phyloP scores from a whole-genome alignment of 495 filamentous ascomycete species.

The Lasiosphaeria ovina region DNA sequence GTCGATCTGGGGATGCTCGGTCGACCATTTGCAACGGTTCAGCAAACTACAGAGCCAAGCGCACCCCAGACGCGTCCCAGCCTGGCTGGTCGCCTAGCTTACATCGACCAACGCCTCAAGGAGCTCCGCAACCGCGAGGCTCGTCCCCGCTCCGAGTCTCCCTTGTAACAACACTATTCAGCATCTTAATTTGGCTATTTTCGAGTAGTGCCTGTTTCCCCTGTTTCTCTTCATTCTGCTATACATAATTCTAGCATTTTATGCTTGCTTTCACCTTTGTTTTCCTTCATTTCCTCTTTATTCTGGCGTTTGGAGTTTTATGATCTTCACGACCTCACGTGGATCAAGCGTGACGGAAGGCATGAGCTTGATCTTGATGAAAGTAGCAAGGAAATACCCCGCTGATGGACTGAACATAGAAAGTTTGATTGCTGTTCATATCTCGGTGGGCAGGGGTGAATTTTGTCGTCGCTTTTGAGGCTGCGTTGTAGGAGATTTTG shows the following conservation, averaged over 20 bases:
- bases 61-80: slow-evolving; percentile 32
- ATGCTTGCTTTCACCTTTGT: slow-evolving; percentile 1
- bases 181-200: slow-evolving; percentile 3
- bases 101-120: slow-evolving; percentile 52
- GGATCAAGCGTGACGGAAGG: slow-evolving; percentile 5
- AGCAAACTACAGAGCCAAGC: slow-evolving; percentile 30
- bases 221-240: slow-evolving; percentile 7
- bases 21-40: slow-evolving; percentile 47
- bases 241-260: slow-evolving; percentile 13
- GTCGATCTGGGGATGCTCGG: slow-evolving; percentile 44
- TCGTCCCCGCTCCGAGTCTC: slow-evolving; percentile 40
- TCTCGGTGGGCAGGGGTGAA: slow-evolving; percentile 8
- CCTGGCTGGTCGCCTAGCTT: slow-evolving; percentile 46
- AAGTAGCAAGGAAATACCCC: slow-evolving; percentile 17
- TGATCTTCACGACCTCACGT: slow-evolving; percentile 17
- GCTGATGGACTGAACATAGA: slow-evolving; percentile 13
- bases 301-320: slow-evolving; percentile 1
- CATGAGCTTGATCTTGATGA: slow-evolving; percentile 13
- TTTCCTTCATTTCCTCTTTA: slow-evolving; percentile 4
- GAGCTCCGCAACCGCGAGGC: slow-evolving; percentile 44
- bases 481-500: neutral
- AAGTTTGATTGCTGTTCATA: slow-evolving; percentile 17
- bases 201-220: neutral
- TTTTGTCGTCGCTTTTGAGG: neutral
- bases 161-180: slow-evolving; percentile 28